These are phyloP conservation scores for Yamagishiella unicocca DNA, from an alignment of 139 green algal species.

Conservation along the genomic window DNA sequence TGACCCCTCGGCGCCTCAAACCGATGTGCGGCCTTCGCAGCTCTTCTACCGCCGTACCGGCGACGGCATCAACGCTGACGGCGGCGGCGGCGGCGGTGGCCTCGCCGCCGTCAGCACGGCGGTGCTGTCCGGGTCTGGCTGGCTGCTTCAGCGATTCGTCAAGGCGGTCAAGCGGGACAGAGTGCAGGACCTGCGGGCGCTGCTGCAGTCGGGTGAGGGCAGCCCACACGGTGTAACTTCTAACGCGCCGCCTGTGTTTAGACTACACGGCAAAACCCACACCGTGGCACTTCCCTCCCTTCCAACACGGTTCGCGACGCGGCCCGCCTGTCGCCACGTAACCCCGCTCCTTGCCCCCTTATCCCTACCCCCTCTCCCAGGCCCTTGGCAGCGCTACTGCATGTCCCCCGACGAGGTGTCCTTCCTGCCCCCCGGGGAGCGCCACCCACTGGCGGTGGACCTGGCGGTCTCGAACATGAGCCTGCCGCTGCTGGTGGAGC, in stretches of 20 bases:
- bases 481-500: constrained; percentile 28
- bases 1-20: not conserved
- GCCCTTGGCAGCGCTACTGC: constrained; percentile 23
- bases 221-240: too few species aligned
- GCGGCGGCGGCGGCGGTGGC: not conserved
- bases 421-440: constrained; percentile 33
- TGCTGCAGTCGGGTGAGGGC: constrained; percentile 41
- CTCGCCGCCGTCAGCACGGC: not conserved
- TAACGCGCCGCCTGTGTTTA: too few species aligned
- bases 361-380: not conserved
- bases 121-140: not conserved
- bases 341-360: not conserved
- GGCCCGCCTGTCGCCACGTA: too few species aligned
- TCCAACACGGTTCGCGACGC: too few species aligned
- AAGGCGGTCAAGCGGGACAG: constrained; percentile 40
- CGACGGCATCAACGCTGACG: not conserved
- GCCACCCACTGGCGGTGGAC: constrained; percentile 17
- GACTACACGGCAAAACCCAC: too few species aligned
- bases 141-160: constrained; percentile 37
- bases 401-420: constrained; percentile 19
- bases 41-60: not conserved
- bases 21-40: not conserved
- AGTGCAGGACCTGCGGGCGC: constrained; percentile 9
- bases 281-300: too few species aligned
- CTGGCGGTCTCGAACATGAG: constrained; percentile 17